phyloP scores from a whole-genome alignment of 352 stramenopile species.

The Plasmopara viticola region DNA sequence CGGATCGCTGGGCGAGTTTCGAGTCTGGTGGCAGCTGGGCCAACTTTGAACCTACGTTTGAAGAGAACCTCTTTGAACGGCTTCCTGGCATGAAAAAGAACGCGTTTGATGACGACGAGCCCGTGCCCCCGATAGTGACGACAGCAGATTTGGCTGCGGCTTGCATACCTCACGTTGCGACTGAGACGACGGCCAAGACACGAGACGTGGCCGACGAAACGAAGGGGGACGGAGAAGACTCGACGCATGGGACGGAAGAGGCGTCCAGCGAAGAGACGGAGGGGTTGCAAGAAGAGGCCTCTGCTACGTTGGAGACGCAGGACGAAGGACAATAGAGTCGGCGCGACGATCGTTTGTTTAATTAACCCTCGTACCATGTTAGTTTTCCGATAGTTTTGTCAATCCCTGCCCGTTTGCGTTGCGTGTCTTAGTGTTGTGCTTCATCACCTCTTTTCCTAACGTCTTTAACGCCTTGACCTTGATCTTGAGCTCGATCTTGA shows the following conservation, averaged over 20 bases:
- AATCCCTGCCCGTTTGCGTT: conserved; percentile 3
- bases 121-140: conserved; percentile 20
- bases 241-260: conserved; percentile 16
- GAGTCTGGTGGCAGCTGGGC: conserved; percentile 58
- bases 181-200: conserved; percentile 12
- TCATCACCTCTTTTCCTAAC: conserved; percentile 2
- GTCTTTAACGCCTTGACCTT: neutral
- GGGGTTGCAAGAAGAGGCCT: conserved; percentile 24
- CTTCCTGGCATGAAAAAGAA: conserved; percentile 44
- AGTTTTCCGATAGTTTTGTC: conserved; percentile 25
- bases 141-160: conserved; percentile 17
- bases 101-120: conserved; percentile 34
- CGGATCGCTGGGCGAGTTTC: conserved; percentile 59
- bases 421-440: conserved; percentile 1
- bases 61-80: conserved; percentile 50
- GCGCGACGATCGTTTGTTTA: conserved; percentile 14
- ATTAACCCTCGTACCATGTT: conserved; percentile 27
- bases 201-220: conserved; percentile 4
- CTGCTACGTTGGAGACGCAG: conserved; percentile 24
- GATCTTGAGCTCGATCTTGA: conserved; percentile 6
- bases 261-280: conserved; percentile 24
- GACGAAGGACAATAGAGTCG: conserved; percentile 42
- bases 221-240: neutral
- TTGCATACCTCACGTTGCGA: conserved; percentile 1
- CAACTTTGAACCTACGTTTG: conserved; percentile 62